phyloP scores from a whole-genome alignment of 768 basidiomycete genomes.

The Porphyrellus cyaneotinctus region DNA sequence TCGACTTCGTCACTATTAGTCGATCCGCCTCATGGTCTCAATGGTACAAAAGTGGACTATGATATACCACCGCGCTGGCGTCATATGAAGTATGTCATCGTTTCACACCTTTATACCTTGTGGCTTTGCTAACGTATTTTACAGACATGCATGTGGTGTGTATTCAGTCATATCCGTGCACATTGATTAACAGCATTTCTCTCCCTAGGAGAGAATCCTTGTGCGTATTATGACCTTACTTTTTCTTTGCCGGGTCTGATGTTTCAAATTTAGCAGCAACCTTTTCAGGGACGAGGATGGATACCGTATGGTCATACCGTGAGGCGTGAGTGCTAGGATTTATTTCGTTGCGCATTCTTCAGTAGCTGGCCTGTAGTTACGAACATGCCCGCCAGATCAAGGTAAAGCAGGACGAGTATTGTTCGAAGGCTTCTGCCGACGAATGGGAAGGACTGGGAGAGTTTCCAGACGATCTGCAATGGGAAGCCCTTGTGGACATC shows the following conservation, averaged over 20 bases:
- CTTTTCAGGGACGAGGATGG: conserved; percentile 54
- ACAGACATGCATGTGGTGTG: conserved; percentile 56
- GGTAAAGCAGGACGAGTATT: conserved; percentile 65
- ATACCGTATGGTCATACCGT: conserved; percentile 64
- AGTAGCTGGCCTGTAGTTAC: conserved; percentile 36
- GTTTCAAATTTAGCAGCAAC: conserved; percentile 4
- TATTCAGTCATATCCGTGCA: conserved; percentile 25
- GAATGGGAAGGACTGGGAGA: conserved; percentile 44
- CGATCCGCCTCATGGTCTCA: conserved; percentile 63
- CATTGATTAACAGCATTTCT: not conserved
- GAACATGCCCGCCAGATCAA: conserved; percentile 63
- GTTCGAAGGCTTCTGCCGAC: conserved; percentile 44
- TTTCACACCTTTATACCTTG: not conserved
- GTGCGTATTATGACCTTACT: conserved; percentile 15
- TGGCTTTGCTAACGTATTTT: conserved; percentile 5
- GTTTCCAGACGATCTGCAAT: conserved; percentile 67
- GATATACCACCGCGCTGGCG: conserved; percentile 50
- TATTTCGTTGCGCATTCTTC: not conserved
- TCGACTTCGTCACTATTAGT: conserved; percentile 65
- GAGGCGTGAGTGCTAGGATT: conserved; percentile 35
- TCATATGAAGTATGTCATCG: conserved; percentile 62
- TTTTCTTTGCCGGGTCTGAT: not conserved
- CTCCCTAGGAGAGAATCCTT: conserved; percentile 53
- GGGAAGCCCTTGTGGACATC: conserved; percentile 69
- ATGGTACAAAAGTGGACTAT: conserved; percentile 33